Evolutionary conservation across 495 filamentous ascomycete species (phyloP), one percentile per base, ranked within the genome.

Genomic region (Penicillium angulare): DNA sequence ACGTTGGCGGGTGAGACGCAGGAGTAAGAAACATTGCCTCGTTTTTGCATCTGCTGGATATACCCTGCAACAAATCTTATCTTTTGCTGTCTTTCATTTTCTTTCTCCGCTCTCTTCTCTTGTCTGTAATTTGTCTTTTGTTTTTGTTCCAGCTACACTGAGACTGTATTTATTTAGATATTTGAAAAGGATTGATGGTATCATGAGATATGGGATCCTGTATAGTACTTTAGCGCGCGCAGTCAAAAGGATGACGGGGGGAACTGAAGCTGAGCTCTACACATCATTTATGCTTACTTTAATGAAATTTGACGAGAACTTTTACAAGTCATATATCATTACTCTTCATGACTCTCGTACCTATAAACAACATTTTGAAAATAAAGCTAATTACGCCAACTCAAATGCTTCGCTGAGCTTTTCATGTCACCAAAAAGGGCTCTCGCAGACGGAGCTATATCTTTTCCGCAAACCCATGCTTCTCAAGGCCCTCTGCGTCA

Each of bases 381-480:
- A 0, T 46, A n/a, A 22, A 31, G 22, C 31, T n/a, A 53, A 21
- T 17, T 45, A 49, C 41, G 45, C 42, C 42, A 35, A 50, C 27
- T 33, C 43, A 27, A 27, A 62, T 42, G 53, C 47, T 49, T 54
- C 43, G 27, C 9, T 20, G 4, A 10, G 22, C 3, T 12, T 26
- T 26, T n/a, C 17, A 46, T 44, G 10, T 5, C 23, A 8, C 2
- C 8, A n/a, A 32, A 5, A 12, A 34, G 18, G 4, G 23, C 7
- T 12, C 27, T 12, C 6, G 36, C 18, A 33, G 2, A 12, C 22
- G 3, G 5, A 27, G 50, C 49, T 40, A 57, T 24, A 63, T 47
- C 49, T 72, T 81, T 63, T 81, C 72, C 1, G 81, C 86, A 64
- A 89, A 85, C 0, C 86, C 84, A 35, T 79, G 77, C 33, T 76